Percentiles rank a stretch among this genome's conserved stretches.
These are phyloP conservation scores for Plasmodium knowlesi DNA, from an alignment of 169 alveolate genomes.

Conservation along the genomic window DNA sequence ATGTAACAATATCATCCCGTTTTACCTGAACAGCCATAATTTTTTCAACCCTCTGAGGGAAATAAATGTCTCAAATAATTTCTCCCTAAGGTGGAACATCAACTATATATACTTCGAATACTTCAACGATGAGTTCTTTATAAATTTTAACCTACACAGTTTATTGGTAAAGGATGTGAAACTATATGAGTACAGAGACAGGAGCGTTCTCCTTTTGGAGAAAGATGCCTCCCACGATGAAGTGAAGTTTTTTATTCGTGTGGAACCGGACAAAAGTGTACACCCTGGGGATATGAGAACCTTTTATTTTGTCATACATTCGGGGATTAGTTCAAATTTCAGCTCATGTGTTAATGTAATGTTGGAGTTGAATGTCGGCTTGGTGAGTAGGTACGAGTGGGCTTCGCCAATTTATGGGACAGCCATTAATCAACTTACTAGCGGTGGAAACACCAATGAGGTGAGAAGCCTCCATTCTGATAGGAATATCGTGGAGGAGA, in stretches of 20 bases:
- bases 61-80: constrained; percentile 4
- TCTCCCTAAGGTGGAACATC: constrained; percentile 17
- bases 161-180: constrained; percentile 2
- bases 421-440: background rate
- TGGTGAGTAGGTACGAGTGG: background rate
- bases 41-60: constrained; percentile 6
- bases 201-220: background rate
- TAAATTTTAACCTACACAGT: constrained; percentile 29
- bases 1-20: constrained; percentile 16
- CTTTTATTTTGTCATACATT: constrained; percentile 33
- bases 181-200: constrained; percentile 12
- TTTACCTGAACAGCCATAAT: constrained; percentile 31
- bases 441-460: background rate
- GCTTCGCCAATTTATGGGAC: background rate
- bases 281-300: background rate
- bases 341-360: constrained; percentile 9
- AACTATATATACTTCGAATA: constrained; percentile 39
- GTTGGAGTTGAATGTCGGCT: constrained; percentile 16
- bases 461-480: background rate
- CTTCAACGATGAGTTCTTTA: background rate
- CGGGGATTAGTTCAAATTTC: background rate
- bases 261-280: background rate
- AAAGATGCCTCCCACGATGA: background rate
- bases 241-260: background rate
- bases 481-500: background rate